Evolutionary conservation across 495 filamentous ascomycete genomes (phyloP).

Genomic region (Aspergillus ostianus): DNA sequence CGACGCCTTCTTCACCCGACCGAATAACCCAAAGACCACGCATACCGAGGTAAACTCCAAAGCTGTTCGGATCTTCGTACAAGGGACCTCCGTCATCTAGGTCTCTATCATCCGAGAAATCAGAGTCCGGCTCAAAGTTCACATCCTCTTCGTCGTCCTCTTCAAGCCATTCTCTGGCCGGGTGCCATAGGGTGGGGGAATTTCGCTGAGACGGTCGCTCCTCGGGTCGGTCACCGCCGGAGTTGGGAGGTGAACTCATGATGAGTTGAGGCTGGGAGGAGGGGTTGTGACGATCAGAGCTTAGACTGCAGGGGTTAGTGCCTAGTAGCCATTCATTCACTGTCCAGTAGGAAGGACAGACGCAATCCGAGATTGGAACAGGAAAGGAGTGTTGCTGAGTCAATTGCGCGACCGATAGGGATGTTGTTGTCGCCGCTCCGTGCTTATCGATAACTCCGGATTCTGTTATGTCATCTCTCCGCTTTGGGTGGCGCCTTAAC

Average conservation of each 20-base stretch:
- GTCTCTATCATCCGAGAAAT: conserved; percentile 18
- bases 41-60: conserved; percentile 28
- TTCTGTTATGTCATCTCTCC: not conserved
- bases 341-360: conserved; percentile 7
- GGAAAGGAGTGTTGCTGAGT: not conserved
- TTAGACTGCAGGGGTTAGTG: conserved; percentile 12
- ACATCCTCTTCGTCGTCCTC: conserved; percentile 48
- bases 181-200: conserved; percentile 29
- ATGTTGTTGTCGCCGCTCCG: conserved; percentile 3
- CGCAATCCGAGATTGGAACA: not conserved
- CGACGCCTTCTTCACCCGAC: not conserved
- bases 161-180: conserved; percentile 44
- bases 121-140: conserved; percentile 40
- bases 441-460: conserved; percentile 14
- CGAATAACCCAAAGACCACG: not conserved
- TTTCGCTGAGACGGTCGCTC: conserved; percentile 4
- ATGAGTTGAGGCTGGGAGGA: conserved; percentile 12
- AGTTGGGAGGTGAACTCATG: conserved; percentile 21
- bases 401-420: conserved; percentile 13
- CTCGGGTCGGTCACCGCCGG: conserved; percentile 18
- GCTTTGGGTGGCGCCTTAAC: not conserved
- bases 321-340: conserved; percentile 6
- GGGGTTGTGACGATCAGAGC: conserved; percentile 2
- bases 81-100: conserved; percentile 19
- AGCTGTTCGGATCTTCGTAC: conserved; percentile 19